These are phyloP conservation scores for Gossypium thurberi DNA, from an alignment of 345 rosid species.

Conservation along the genomic window DNA sequence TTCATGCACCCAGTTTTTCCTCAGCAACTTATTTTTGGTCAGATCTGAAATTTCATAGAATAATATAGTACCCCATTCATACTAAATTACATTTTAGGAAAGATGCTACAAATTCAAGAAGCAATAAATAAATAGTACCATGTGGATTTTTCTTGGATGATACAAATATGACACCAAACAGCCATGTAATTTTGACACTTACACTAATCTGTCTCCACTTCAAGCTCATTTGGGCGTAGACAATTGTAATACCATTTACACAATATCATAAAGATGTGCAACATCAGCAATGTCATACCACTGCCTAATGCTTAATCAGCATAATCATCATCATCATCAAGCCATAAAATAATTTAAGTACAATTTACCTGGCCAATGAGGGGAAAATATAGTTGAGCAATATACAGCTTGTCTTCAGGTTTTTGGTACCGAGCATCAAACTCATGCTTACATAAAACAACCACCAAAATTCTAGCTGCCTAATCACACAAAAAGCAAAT, in stretches of 20 bases:
- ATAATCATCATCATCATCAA: background rate
- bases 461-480: constrained; percentile 94
- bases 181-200: background rate
- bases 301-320: constrained; percentile 1
- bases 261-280: background rate
- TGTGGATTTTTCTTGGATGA: background rate
- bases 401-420: constrained; percentile 96
- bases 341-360: background rate
- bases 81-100: background rate
- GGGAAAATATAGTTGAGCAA: constrained; percentile 90
- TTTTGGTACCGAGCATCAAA: constrained; percentile 97
- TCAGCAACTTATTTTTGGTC: background rate
- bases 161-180: background rate
- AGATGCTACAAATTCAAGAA: background rate
- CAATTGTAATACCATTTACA: background rate
- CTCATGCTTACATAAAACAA: constrained; percentile 91
- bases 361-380: constrained; percentile 79
- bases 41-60: background rate
- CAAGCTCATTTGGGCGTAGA: background rate
- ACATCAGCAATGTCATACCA: background rate
- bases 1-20: background rate
- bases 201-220: background rate
- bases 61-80: background rate
- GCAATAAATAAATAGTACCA: background rate
- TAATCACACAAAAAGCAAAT: constrained; percentile 28